Evolutionary conservation across 768 basidiomycete species (phyloP), one percentile per base, ranked within the genome.

Genomic region (Hericium coralloides): DNA sequence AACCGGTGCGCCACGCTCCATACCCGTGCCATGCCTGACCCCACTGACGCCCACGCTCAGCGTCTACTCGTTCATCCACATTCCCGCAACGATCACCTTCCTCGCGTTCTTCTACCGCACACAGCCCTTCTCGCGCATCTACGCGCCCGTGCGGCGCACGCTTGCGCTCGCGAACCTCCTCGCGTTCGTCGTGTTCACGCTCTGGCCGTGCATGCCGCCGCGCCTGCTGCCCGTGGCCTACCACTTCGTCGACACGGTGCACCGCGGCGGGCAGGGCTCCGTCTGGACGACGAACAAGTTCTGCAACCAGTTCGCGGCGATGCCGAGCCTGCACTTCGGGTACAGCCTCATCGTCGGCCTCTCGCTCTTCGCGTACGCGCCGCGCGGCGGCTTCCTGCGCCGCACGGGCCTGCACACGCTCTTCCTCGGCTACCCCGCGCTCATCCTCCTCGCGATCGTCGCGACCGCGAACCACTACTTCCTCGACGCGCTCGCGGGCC

Each of bases 261-360:
- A 58, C 52, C 23, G 20, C 31, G n/a, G 38, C 57, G 45, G 47
- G 39, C 36, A 37, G 7, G 57, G 52, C 47, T 58, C 57, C 45
- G 57, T 54, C 51, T 58, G 57, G 57, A 58, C 57, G 45, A 58
- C 57, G 26, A 58, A 58, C 38, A 58, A 49, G 26, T 58, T 58
- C 52, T 54, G 53, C 45, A 58, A 58, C 47, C 57, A 53, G 18
- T 49, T 58, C 57, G 57, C 57, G 18, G 57, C 57, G 37, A 58
- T 58, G 57, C 57, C 57, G 22, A 55, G 53, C 1, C 57, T 58
- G 5, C 57, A 58, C 51, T 58, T 58, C 15, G 57, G 57, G 37
- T 58, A 58, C 52, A 54, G 52, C 1, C 53, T 58, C 57, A 54
- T 58, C 57, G 53, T 58, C 41, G 57, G 57, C 43, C n/a, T 53